Base-by-base conservation (phyloP, 1,139 yeast genomes). In the Geotrichum cucujoidarum region DNA sequence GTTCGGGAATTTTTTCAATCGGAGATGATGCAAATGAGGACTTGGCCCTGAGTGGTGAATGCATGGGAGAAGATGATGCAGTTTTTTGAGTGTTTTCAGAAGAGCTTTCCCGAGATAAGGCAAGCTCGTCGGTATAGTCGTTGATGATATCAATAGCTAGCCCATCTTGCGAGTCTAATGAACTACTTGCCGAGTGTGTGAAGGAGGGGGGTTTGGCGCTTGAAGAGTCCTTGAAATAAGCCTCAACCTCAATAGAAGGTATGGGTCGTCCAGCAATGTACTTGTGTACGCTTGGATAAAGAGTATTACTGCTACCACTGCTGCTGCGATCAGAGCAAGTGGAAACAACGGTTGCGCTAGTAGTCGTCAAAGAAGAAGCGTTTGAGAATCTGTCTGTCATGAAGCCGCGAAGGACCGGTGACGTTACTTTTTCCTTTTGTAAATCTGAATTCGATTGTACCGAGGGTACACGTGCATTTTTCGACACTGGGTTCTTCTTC, bases 141-240 rank as follows among this genome's bases (percentile, higher is more conserved):
- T 45, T 45, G 13, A 45, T 45, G 20, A 45, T 45, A 38, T 45
- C 49, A 25, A 45, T 45, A 10, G 49, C 49, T n/a, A 37, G 32
- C 14, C 11, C 16, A 14, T 40, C 21, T 13, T 36, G 40, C 14
- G 40, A 36, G 11, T 20, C 11, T 13, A 14, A 13, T 3, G 43
- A 40, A 31, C 32, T 37, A 13, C 37, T 10, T 10, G 13, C 13
- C 8, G 43, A 36, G 13, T 36, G 40, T 8, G 40, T 10, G 25
- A 21, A 36, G 14, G 40, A 21, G 18, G 2, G 20, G 10, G 4
- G 8, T 36, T 24, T 36, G 6, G 17, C 17, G 40, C 29, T 31
- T 6, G 43, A 25, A 7, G 31, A 13, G 27, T 40, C 37, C 14
- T 40, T 40, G 8, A 16, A 22, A 21, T 14, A 14, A 7, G 43